Percentiles rank a stretch among this genome's conserved stretches.
Conservation (phyloP, 1,284 basidiomycete species). For the Trichosporon coremiiforme region DNA sequence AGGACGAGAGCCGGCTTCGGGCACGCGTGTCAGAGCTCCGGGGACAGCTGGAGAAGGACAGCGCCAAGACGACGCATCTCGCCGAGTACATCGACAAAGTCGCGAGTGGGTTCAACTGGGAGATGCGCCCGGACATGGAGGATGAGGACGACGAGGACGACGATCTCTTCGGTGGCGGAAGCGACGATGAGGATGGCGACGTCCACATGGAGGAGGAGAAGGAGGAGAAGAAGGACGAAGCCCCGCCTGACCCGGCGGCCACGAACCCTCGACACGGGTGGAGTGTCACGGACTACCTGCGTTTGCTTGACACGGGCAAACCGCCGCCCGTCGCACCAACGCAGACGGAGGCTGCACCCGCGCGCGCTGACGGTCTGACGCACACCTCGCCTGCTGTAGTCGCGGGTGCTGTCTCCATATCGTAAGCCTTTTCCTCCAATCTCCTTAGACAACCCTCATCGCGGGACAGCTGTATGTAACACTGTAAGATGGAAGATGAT, state of each 20-base stretch:
- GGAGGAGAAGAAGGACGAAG: conserved; percentile 24
- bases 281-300: conserved; percentile 42
- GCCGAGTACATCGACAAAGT: conserved; percentile 36
- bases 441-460: not conserved
- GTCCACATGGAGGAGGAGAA: conserved; percentile 28
- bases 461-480: not conserved
- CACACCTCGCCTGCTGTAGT: conserved; percentile 6
- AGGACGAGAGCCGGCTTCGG: conserved; percentile 33
- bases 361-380: not conserved
- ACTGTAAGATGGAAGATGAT: not conserved
- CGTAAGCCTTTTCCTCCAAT: not conserved
- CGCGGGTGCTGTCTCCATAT: conserved; percentile 5
- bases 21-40: conserved; percentile 28
- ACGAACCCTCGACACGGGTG: conserved; percentile 42
- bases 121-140: conserved; percentile 38
- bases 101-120: conserved; percentile 42
- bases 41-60: conserved; percentile 32
- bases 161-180: conserved; percentile 36
- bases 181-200: conserved; percentile 25
- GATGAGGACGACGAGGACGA: conserved; percentile 30
- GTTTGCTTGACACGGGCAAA: conserved; percentile 43
- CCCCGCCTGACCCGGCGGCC: conserved; percentile 11
- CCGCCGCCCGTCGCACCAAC: too few species aligned
- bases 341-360: not conserved
- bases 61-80: conserved; percentile 33